phyloP scores from a whole-genome alignment of 805 yeast species.

The Saturnispora gosingensis region DNA sequence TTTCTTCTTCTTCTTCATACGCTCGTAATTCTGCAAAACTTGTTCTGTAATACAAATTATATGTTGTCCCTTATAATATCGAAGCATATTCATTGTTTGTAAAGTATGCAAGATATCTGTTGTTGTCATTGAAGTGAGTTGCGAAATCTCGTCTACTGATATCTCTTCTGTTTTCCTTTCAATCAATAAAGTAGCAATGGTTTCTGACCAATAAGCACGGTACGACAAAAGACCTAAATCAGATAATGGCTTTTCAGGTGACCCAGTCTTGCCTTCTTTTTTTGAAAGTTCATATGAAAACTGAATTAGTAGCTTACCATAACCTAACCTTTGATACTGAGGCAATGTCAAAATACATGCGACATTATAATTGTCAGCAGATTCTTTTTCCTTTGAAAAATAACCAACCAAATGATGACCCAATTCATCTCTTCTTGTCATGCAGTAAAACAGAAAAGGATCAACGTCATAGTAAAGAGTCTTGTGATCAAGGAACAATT shows the following conservation, averaged over 20 bases:
- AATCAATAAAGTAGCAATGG: conserved; percentile 62
- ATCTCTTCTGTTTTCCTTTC: conserved; percentile 48
- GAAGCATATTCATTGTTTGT: conserved; percentile 79
- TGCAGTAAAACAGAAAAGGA: conserved; percentile 91
- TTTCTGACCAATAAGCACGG: conserved; percentile 95
- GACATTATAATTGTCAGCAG: conserved; percentile 89
- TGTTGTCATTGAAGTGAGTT: conserved; percentile 88
- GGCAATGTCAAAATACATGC: conserved; percentile 96
- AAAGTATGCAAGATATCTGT: conserved; percentile 91
- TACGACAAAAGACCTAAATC: conserved; percentile 90
- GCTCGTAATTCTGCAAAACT: conserved; percentile 66
- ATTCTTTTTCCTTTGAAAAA: conserved; percentile 93
- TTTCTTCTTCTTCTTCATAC: conserved; percentile 51
- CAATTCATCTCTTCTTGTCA: conserved; percentile 80
- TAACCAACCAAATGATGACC: conserved; percentile 97
- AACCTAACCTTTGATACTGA: conserved; percentile 93
- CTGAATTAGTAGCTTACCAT: conserved; percentile 83
- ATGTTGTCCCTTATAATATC: conserved; percentile 94
- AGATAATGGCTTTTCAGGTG: conserved; percentile 95
- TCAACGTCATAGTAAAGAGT: conserved; percentile 96
- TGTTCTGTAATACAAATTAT: conserved; percentile 80
- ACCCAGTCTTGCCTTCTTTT: conserved; percentile 84
- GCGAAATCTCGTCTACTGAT: conserved; percentile 79
- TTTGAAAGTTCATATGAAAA: conserved; percentile 87
- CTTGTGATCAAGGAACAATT: conserved; percentile 89